Evolutionary conservation across 225 moss, liverwort and hornwort genomes (phyloP).

Genomic region (Pleurozium schreberi): DNA sequence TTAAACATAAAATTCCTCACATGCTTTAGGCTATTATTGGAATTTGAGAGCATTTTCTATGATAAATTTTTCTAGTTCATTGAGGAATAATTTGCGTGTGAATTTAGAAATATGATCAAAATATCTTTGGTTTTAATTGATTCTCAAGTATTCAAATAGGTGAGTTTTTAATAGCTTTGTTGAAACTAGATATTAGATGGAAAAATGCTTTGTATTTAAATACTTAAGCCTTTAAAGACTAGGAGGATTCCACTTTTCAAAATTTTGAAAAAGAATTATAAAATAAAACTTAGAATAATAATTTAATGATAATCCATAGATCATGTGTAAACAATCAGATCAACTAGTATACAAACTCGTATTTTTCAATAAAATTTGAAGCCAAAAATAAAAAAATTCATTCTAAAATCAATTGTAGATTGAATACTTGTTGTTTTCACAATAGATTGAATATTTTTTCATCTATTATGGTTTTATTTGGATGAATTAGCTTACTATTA

Average conservation of each 20-base stretch:
- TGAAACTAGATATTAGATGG: not conserved
- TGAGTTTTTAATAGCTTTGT: not conserved
- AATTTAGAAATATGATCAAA: not conserved
- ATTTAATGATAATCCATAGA: not conserved
- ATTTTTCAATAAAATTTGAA: not conserved
- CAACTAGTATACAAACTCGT: too few species aligned
- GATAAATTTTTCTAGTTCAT: not conserved
- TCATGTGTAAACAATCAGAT: not conserved
- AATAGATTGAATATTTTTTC: not conserved
- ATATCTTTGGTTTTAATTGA: not conserved
- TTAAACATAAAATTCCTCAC: not conserved
- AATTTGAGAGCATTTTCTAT: not conserved
- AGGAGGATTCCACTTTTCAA: accelerated
- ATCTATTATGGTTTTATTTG: not conserved
- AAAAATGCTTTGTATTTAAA: too few species aligned
- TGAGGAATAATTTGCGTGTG: too few species aligned
- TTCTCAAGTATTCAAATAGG: too few species aligned
- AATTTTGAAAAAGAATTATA: accelerated
- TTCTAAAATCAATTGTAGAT: not conserved
- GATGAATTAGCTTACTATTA: not conserved
- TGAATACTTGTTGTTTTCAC: not conserved
- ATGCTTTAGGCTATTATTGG: not conserved
- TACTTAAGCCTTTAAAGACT: accelerated
- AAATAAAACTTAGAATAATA: not conserved
- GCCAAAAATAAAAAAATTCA: not conserved